These are phyloP conservation scores for Cyberlindnera americana DNA, from an alignment of 805 yeast genomes.

Conservation along the genomic window DNA sequence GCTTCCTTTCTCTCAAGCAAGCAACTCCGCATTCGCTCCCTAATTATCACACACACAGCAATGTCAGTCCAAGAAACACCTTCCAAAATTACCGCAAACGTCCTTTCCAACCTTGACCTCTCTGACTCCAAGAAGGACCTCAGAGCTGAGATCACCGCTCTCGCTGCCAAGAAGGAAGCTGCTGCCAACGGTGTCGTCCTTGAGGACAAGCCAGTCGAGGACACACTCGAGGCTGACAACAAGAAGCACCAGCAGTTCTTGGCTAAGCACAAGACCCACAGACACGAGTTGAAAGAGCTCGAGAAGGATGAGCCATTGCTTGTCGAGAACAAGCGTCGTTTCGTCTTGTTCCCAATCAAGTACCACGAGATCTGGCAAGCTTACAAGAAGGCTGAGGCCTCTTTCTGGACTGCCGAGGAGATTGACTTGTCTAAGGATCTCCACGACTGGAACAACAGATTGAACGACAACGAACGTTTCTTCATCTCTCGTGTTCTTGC, in stretches of 20 bases:
- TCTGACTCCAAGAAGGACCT: slow-evolving; percentile 42
- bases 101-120: slow-evolving; percentile 50
- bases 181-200: slow-evolving; percentile 10
- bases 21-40: too few species aligned
- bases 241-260: slow-evolving; percentile 54
- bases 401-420: slow-evolving; percentile 99
- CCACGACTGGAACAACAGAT: slow-evolving; percentile 86
- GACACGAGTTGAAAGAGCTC: slow-evolving; percentile 65
- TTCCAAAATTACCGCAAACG: slow-evolving; percentile 59
- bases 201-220: slow-evolving; percentile 18
- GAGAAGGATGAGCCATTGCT: slow-evolving; percentile 91
- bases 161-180: slow-evolving; percentile 37
- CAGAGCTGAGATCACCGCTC: slow-evolving; percentile 38
- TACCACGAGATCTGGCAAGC: slow-evolving; percentile 99
- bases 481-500: slow-evolving; percentile 92
- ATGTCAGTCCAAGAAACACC: slow-evolving; percentile 63
- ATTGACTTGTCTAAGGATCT: slow-evolving; percentile 90
- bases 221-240: slow-evolving; percentile 23
- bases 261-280: slow-evolving; percentile 60
- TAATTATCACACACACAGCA: neutral
- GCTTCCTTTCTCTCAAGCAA: too few species aligned
- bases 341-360: slow-evolving; percentile 92
- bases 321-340: slow-evolving; percentile 79
- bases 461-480: slow-evolving; percentile 89
- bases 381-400: slow-evolving; percentile 98